Base-by-base conservation (phyloP, 2,329 filamentous ascomycete species). In the Aureobasidium sp. region DNA sequence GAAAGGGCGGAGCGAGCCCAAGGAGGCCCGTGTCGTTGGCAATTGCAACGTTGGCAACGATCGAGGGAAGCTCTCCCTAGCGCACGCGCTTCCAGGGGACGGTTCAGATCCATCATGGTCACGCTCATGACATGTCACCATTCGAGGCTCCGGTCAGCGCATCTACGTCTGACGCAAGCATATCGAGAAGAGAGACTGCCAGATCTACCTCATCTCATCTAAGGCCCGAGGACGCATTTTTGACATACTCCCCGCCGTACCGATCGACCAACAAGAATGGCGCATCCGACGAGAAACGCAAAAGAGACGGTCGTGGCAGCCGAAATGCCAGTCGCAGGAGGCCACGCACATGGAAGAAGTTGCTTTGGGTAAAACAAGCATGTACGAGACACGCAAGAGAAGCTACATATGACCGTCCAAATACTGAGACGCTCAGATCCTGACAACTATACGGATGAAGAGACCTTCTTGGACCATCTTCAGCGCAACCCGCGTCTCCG, bases 371-470 rank as follows among this genome's bases (percentile, higher is more conserved):
- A 71, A 96, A 96, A 76, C 94, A 97, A 73, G 90, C 89, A 37
- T 96, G 89, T 92, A 78, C 66, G 85, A 76, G 54, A 25, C 61
- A 25, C 9, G 27, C 25, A 27, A 41, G 51, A 25, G 32, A 25
- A 6, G 13, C 25, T 3, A n/a, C 37, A 36, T 57, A 59, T 51
- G 2, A 36, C 11, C 16, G 13, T 14, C 14, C 50, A 57, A 21
- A 59, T 25, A 49, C 42, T 59, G 55, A 59, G 34, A 39, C 21
- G 51, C 63, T 45, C 67, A 92, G 90, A 95, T 72, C 92, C 94
- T n/a, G 94, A 99, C 74, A 99, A 99, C 74, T 97, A 97, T 73
- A 97, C 94, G 44, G 94, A 99, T 72, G 91, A 94, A 72, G 90
- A 90, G 63, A 97, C 94, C 1, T 99, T 99, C 69, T 86, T 99